Base-by-base conservation (phyloP, 805 yeast genomes). In the Scheffersomyces spartinae region DNA sequence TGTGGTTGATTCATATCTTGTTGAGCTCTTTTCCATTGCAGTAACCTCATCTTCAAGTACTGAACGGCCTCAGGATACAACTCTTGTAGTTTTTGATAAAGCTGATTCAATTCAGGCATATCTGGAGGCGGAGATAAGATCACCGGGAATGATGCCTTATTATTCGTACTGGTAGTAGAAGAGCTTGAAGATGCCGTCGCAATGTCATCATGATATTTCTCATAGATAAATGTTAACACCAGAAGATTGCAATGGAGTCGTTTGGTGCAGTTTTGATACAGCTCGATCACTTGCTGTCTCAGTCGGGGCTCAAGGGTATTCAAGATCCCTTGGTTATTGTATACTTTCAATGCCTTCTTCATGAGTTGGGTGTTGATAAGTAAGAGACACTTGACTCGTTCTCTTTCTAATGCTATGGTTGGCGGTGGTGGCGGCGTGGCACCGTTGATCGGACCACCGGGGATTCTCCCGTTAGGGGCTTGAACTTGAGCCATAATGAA, bases 11-110 rank as follows among this genome's bases (percentile, higher is more conserved):
- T n/a, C n/a, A n/a, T n/a, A n/a, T 32, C 38, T 27, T 37, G 45
- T 26, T 51, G 51, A 25, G 39, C 48, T 21, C 49, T 49, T 27
- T 45, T 47, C 54, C 57, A 46, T 30, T 55, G 61, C 22, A 52
- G 54, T 24, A 58, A 43, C 26, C 48, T 52, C 40, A 42, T 29
- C 30, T 49, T 58, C 26, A 60, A 38, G 25, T 44, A 54, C 26
- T 54, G 63, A n/a, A 58, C 38, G 2, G 62, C 62, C 26, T 61
- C 66, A 2, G 65, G 64, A 27, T 60, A 61, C 16, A 61, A 39
- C 17, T 58, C 64, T 33, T 60, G 64, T 12, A 61, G 44, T 26
- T 57, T 52, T 12, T 44, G 43, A 36, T 61, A 61, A 20, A 55
- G 40, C 26, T 47, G 54, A 26, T 47, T 45, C 21, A 61, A 41